phyloP scores from a whole-genome alignment of 2,329 filamentous ascomycete genomes.

The Monilinia aucupariae region DNA sequence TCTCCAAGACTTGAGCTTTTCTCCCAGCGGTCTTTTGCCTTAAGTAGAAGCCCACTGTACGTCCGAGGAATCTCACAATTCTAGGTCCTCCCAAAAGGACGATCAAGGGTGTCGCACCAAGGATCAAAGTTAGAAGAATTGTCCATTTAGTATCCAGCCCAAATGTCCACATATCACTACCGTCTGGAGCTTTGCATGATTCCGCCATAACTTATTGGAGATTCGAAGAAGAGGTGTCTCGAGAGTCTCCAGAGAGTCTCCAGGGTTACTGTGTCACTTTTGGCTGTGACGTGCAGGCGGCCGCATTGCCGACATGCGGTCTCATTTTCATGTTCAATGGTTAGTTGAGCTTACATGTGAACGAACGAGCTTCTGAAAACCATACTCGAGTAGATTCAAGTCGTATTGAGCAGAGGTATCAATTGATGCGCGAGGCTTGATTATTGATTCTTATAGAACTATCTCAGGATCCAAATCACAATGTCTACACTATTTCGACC shows the following conservation, averaged over 20 bases:
- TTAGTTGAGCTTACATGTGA: slow-evolving; percentile 15
- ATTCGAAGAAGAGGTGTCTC: neutral
- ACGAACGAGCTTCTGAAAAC: slow-evolving; percentile 4
- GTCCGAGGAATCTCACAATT: slow-evolving; percentile 34
- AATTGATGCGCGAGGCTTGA: neutral
- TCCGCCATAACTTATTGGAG: slow-evolving; percentile 27
- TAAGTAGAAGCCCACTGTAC: slow-evolving; percentile 54
- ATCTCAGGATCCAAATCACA: neutral
- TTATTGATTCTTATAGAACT: neutral
- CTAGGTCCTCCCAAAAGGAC: slow-evolving; percentile 29
- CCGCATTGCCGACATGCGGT: slow-evolving; percentile 11
- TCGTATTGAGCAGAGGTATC: too few relatives aligned
- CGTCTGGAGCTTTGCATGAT: slow-evolving; percentile 33
- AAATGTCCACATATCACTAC: slow-evolving; percentile 30
- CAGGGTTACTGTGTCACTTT: slow-evolving; percentile 17
- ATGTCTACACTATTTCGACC: slow-evolving; percentile 15
- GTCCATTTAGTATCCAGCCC: slow-evolving; percentile 33
- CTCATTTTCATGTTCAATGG: neutral
- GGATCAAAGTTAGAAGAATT: slow-evolving; percentile 30
- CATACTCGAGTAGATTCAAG: neutral
- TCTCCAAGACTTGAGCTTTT: slow-evolving; percentile 51
- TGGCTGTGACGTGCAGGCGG: slow-evolving; percentile 16
- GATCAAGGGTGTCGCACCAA: slow-evolving; percentile 35
- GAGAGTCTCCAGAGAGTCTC: neutral
- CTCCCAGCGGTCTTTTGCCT: slow-evolving; percentile 59